These are phyloP conservation scores for Santalum album DNA, from an alignment of 164 flowering plant genomes.

Conservation along the genomic window DNA sequence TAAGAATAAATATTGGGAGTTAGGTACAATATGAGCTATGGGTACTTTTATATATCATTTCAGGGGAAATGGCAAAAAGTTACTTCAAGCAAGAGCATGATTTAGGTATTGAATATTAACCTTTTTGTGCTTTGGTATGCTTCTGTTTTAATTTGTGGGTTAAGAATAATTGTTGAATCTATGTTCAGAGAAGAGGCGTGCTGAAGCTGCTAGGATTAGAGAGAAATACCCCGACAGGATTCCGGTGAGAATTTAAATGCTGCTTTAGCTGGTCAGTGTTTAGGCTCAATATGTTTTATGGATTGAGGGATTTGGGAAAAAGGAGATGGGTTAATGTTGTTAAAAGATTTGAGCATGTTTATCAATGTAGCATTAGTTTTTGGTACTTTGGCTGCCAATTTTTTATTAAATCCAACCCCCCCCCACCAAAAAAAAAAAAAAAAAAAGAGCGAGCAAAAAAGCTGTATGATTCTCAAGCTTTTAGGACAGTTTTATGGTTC, in stretches of 20 bases:
- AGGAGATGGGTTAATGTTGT: background rate
- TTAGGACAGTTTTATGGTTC: too few species aligned
- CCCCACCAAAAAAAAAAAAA: too few species aligned
- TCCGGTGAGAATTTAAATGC: constrained; percentile 47
- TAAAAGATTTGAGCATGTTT: background rate
- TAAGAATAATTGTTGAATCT: background rate
- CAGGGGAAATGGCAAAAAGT: constrained; percentile 48
- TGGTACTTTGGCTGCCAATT: too few species aligned
- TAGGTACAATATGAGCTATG: background rate
- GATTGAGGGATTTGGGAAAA: background rate
- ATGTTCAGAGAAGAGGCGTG: constrained; percentile 51
- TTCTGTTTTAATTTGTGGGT: background rate
- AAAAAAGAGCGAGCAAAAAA: too few species aligned
- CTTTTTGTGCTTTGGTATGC: background rate
- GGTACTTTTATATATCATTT: constrained; percentile 2
- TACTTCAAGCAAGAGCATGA: constrained; percentile 85
- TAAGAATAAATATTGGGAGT: background rate
- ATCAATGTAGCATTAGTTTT: too few species aligned
- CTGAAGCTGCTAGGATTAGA: constrained; percentile 75
- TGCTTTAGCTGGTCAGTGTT: background rate
- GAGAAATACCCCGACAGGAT: constrained; percentile 87
- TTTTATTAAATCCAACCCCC: too few species aligned
- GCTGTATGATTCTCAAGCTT: too few species aligned
- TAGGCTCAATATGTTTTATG: background rate
- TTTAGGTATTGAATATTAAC: constrained; percentile 36